Evolutionary conservation across 2,329 filamentous ascomycete species (phyloP).

Genomic region (Microcyclospora tardicrescens): DNA sequence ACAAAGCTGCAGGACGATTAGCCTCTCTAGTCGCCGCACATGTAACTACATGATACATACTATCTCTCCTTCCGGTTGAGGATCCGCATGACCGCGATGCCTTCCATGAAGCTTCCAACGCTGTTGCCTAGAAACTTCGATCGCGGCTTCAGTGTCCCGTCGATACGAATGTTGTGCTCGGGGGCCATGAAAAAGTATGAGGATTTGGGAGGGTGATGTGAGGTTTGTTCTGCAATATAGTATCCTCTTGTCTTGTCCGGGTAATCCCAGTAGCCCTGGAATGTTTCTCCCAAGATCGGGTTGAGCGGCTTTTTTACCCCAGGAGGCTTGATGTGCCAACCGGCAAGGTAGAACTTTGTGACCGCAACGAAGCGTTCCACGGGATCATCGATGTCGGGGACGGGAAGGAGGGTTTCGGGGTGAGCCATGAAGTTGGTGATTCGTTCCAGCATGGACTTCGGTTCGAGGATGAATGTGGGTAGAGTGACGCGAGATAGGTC

Average conservation of each 20-base stretch:
- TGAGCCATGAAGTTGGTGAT: conserved; percentile 99
- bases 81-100: conserved; percentile 73
- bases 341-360: conserved; percentile 94
- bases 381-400: conserved; percentile 79
- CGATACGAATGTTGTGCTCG: conserved; percentile 84
- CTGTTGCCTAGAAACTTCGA: conserved; percentile 96
- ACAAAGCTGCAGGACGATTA: conserved; percentile 49
- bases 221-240: conserved; percentile 96
- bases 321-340: conserved; percentile 96
- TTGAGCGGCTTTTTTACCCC: conserved; percentile 98
- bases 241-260: conserved; percentile 74
- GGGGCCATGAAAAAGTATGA: conserved; percentile 99
- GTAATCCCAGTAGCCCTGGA: conserved; percentile 84
- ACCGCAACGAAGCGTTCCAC: conserved; percentile 83
- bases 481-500: conserved; percentile 89
- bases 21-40: too few relatives aligned
- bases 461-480: conserved; percentile 95
- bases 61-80: conserved; percentile 83
- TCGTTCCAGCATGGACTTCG: conserved; percentile 91
- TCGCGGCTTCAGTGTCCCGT: conserved; percentile 85
- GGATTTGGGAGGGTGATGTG: conserved; percentile 94
- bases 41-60: conserved; percentile 39
- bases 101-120: conserved; percentile 96
- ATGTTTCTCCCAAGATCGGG: conserved; percentile 87
- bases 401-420: conserved; percentile 83